Conservation (phyloP, 2,329 filamentous ascomycete genomes). For the Chrysoporthe austroafricana region DNA sequence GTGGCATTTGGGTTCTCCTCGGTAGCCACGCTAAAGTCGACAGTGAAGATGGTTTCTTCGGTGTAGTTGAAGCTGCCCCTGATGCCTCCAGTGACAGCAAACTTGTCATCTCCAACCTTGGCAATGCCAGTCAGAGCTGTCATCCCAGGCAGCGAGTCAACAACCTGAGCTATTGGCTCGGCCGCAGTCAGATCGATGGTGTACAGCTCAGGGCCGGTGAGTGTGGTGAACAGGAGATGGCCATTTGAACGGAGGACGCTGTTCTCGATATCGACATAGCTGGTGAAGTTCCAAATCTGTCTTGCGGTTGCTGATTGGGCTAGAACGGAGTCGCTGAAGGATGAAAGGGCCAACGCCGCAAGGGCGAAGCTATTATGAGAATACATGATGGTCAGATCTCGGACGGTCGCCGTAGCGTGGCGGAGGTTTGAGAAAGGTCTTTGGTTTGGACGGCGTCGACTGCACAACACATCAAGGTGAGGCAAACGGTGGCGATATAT, state of each 20-base stretch:
- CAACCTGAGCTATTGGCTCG: slow-evolving; percentile 17
- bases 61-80: slow-evolving; percentile 26
- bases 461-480: background rate
- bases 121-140: slow-evolving; percentile 21
- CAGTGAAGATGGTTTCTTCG: slow-evolving; percentile 29
- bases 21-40: slow-evolving; percentile 24
- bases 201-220: slow-evolving; percentile 20
- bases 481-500: background rate
- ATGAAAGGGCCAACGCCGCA: slow-evolving; percentile 2
- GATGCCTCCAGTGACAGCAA: slow-evolving; percentile 22
- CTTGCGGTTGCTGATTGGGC: background rate
- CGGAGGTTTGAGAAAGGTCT: too few relatives aligned
- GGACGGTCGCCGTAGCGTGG: background rate
- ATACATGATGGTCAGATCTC: slow-evolving; percentile 6
- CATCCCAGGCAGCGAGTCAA: slow-evolving; percentile 10
- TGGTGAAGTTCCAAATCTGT: slow-evolving; percentile 23
- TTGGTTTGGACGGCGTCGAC: background rate
- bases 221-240: slow-evolving; percentile 21
- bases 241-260: slow-evolving; percentile 20
- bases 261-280: slow-evolving; percentile 25
- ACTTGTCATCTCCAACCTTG: slow-evolving; percentile 20
- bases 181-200: slow-evolving; percentile 17
- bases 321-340: slow-evolving; percentile 4
- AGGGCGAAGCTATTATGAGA: slow-evolving; percentile 11
- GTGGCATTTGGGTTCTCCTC: slow-evolving; percentile 15